These are phyloP conservation scores for Coelastrella sp. DNA, from an alignment of 139 green algal species.

Conservation along the genomic window DNA sequence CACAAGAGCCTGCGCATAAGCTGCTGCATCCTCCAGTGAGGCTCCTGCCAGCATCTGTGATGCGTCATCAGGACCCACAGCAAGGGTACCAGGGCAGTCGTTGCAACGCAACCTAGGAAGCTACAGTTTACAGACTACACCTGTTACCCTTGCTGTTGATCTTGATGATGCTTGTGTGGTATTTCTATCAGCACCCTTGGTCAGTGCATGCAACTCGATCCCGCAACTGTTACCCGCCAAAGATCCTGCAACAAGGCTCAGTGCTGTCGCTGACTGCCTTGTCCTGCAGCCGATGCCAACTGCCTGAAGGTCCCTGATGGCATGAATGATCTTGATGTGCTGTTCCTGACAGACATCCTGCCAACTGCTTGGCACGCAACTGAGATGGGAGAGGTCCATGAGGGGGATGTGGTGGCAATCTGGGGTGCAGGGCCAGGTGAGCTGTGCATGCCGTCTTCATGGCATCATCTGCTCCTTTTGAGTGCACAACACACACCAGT, in stretches of 20 bases:
- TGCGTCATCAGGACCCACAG: too few relatives aligned
- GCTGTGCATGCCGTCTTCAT: neutral
- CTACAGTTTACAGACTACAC: too few relatives aligned
- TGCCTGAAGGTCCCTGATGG: constrained; percentile 68
- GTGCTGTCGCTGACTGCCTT: neutral
- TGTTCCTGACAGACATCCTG: constrained; percentile 84
- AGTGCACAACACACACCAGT: neutral
- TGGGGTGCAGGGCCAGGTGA: constrained; percentile 79
- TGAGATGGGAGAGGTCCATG: constrained; percentile 69
- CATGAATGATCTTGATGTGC: constrained; percentile 54
- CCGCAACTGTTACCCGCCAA: too few relatives aligned
- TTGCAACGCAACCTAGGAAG: too few relatives aligned
- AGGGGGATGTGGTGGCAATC: constrained; percentile 79
- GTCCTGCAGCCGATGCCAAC: constrained; percentile 70
- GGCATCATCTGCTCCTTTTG: neutral
- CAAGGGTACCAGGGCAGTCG: too few relatives aligned
- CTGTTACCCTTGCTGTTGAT: too few relatives aligned
- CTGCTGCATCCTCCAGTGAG: too few relatives aligned
- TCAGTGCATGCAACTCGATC: too few relatives aligned
- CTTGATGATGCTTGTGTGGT: too few relatives aligned
- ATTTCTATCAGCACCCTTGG: too few relatives aligned
- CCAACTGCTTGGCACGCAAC: constrained; percentile 77
- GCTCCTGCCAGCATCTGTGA: too few relatives aligned
- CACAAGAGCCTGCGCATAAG: neutral
- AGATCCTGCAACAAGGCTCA: neutral